Percentiles rank a stretch among this genome's conserved stretches.
phyloP scores from a whole-genome alignment of 352 stramenopile genomes.

The Aphanomyces invadans region DNA sequence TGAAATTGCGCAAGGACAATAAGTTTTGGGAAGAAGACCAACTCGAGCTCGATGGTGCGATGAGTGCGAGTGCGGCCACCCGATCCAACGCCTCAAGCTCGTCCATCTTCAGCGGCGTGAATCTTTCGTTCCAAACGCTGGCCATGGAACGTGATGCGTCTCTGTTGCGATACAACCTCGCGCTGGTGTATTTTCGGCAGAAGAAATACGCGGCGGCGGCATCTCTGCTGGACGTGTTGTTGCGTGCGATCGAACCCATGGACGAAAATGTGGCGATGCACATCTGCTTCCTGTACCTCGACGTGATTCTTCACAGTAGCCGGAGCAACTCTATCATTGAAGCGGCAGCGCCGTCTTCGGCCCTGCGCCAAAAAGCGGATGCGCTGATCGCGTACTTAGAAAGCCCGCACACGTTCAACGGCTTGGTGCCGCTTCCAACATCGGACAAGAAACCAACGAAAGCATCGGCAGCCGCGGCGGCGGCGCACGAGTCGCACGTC shows the following conservation, averaged over 20 bases:
- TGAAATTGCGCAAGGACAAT: slow-evolving; percentile 28
- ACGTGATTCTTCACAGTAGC: slow-evolving; percentile 86
- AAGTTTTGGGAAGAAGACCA: slow-evolving; percentile 13
- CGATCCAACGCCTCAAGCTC: neutral
- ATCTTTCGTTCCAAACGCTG: slow-evolving; percentile 21
- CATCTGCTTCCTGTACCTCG: slow-evolving; percentile 89
- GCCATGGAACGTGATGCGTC: slow-evolving; percentile 78
- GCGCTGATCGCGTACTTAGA: slow-evolving; percentile 85
- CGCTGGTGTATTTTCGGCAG: slow-evolving; percentile 74
- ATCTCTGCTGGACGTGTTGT: slow-evolving; percentile 73
- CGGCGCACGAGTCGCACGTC: slow-evolving; percentile 59
- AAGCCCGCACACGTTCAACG: slow-evolving; percentile 86
- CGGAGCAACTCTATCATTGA: slow-evolving; percentile 79
- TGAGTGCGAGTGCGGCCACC: no score
- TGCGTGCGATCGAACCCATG: slow-evolving; percentile 85
- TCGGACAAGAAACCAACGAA: slow-evolving; percentile 14
- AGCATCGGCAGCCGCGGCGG: slow-evolving; percentile 25
- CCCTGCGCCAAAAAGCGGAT: slow-evolving; percentile 78
- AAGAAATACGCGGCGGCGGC: slow-evolving; percentile 87
- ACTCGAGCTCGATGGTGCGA: slow-evolving; percentile 7
- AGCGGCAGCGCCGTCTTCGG: slow-evolving; percentile 34
- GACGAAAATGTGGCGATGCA: slow-evolving; percentile 89
- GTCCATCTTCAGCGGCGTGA: slow-evolving; percentile 23
- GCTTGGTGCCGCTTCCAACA: slow-evolving; percentile 34
- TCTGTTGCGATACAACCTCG: slow-evolving; percentile 88